These are phyloP conservation scores for Colletotrichum karsti DNA, from an alignment of 2,329 filamentous ascomycete species.

Conservation along the genomic window DNA sequence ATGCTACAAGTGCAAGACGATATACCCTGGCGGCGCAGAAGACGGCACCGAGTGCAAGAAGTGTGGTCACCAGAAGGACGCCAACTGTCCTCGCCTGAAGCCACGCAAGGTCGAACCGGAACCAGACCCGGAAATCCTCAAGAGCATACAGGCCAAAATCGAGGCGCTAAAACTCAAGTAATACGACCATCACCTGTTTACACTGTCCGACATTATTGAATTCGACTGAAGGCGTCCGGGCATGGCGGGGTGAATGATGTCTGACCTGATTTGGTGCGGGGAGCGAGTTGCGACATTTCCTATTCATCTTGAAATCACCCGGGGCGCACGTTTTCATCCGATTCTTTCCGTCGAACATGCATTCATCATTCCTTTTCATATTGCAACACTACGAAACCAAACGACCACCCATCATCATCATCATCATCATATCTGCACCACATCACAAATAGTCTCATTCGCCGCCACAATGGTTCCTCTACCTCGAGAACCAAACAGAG, in stretches of 20 bases:
- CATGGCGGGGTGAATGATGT: constrained; percentile 10
- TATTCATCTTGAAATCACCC: constrained; percentile 5
- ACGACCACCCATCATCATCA: constrained; percentile 19
- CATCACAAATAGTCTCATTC: constrained; percentile 16
- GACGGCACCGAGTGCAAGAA: constrained; percentile 64
- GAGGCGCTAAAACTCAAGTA: constrained; percentile 47
- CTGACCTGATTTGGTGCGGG: constrained; percentile 2
- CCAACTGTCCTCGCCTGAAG: constrained; percentile 64
- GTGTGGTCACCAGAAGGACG: constrained; percentile 69
- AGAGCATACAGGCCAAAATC: constrained; percentile 65
- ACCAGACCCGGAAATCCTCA: constrained; percentile 68
- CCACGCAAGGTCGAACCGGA: constrained; percentile 68
- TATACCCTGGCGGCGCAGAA: constrained; percentile 60
- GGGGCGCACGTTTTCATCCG: constrained; percentile 16
- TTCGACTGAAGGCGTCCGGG: constrained; percentile 19
- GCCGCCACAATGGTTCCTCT: constrained; percentile 7
- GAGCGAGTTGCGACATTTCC: constrained; percentile 22
- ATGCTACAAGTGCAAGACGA: constrained; percentile 70
- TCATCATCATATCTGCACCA: constrained; percentile 27
- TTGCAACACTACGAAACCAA: constrained; percentile 26
- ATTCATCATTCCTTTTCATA: constrained; percentile 20
- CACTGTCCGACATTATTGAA: constrained; percentile 12
- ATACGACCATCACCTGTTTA: not conserved
- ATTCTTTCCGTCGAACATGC: constrained; percentile 16
- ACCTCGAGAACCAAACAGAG: constrained; percentile 3